Evolutionary conservation across 495 filamentous ascomycete genomes (phyloP).

Genomic region (Hyaloscypha bicolor): DNA sequence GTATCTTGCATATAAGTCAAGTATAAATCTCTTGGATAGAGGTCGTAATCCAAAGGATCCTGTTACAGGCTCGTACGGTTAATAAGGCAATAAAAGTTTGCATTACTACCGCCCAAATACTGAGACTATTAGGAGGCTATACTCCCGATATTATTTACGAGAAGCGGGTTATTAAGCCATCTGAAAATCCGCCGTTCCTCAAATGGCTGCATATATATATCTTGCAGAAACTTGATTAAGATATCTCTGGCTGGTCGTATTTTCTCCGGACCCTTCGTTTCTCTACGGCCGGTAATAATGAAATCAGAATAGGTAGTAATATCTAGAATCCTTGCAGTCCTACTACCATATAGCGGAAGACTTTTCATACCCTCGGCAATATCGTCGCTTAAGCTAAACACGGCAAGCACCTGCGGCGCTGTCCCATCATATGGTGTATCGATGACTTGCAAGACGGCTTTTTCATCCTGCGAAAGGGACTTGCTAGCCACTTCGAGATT

Average conservation of each 20-base stretch:
- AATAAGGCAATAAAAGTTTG: neutral
- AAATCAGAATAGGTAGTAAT: conserved; percentile 9
- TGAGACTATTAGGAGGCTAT: neutral
- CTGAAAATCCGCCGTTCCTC: conserved; percentile 9
- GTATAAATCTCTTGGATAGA: neutral
- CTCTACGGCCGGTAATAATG: conserved; percentile 5
- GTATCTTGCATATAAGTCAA: neutral
- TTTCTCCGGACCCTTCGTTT: conserved; percentile 7
- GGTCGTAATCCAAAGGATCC: conserved; percentile 1
- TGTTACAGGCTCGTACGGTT: conserved; percentile 1
- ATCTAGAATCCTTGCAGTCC: conserved; percentile 14
- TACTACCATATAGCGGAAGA: conserved; percentile 4
- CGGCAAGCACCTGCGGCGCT: neutral
- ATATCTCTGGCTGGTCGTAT: conserved; percentile 2
- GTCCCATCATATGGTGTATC: conserved; percentile 7
- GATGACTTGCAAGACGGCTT: conserved; percentile 13
- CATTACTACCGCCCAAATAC: neutral
- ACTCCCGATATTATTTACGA: neutral
- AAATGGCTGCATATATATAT: conserved; percentile 6
- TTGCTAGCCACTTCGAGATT: conserved; percentile 14
- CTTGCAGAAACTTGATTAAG: conserved; percentile 8
- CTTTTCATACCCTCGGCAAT: conserved; percentile 10
- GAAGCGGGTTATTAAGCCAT: neutral
- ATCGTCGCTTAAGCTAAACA: conserved; percentile 12
- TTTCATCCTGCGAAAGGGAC: conserved; percentile 11